Percentiles rank a stretch among this genome's conserved stretches.
Evolutionary conservation across 1,284 basidiomycete species (phyloP).

Genomic region (Puccinia horiana): DNA sequence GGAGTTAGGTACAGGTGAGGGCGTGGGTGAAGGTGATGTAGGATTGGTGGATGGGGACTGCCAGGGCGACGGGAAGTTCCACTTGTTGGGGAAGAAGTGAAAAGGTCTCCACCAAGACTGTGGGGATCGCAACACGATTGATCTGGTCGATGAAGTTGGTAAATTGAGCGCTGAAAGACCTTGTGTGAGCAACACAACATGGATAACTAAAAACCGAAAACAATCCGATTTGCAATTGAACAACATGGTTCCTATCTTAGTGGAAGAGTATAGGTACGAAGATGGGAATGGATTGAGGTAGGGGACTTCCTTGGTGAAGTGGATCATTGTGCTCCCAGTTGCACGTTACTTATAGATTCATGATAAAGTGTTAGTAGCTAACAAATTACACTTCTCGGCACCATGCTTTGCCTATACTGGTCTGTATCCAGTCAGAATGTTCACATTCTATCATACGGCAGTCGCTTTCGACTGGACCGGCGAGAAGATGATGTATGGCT

Average conservation of each 20-base stretch:
- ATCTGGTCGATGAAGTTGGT: not conserved
- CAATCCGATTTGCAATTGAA: not conserved
- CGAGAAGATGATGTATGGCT: too few relatives aligned
- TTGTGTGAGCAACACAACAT: not conserved
- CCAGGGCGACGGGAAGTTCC: not conserved
- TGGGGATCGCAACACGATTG: not conserved
- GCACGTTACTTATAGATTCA: not conserved
- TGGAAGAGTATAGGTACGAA: not conserved
- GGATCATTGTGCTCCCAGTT: not conserved
- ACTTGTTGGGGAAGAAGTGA: conserved; percentile 12
- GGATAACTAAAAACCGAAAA: not conserved
- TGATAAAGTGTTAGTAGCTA: not conserved
- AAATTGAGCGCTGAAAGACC: not conserved
- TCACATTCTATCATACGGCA: not conserved
- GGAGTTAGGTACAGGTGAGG: not conserved
- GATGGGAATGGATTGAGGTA: not conserved
- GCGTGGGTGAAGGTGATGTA: not conserved
- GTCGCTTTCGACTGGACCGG: not conserved
- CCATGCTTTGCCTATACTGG: too few relatives aligned
- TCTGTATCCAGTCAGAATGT: too few relatives aligned
- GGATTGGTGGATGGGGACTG: not conserved
- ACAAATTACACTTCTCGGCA: not conserved
- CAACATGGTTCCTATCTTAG: not conserved
- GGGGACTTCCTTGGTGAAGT: not conserved
- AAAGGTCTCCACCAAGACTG: conserved; percentile 15